Conservation (phyloP, 2,329 filamentous ascomycete species). For the Epichloe elymi region DNA sequence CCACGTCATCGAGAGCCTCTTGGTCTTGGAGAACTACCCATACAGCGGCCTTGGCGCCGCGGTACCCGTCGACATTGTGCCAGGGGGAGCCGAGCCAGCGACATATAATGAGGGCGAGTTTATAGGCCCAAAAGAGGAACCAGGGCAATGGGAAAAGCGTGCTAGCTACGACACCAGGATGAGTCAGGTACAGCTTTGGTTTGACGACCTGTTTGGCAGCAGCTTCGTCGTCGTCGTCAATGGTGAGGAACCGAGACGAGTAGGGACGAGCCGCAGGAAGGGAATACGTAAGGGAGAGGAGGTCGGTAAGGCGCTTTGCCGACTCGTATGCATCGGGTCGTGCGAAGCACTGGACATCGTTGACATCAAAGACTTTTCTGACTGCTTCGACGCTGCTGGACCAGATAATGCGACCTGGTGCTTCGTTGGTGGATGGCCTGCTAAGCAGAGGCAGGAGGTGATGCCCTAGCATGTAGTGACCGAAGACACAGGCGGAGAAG, state of each 20-base stretch:
- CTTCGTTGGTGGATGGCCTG: slow-evolving; percentile 25
- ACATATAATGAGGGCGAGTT: slow-evolving; percentile 52
- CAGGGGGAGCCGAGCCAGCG: slow-evolving; percentile 77
- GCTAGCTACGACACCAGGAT: slow-evolving; percentile 79
- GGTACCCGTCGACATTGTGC: slow-evolving; percentile 68
- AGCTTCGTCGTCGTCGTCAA: slow-evolving; percentile 10
- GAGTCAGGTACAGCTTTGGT: slow-evolving; percentile 62
- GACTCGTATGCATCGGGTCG: slow-evolving; percentile 63
- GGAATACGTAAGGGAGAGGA: slow-evolving; percentile 61
- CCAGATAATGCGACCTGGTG: slow-evolving; percentile 67
- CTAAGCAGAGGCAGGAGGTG: slow-evolving; percentile 63
- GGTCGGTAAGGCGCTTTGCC: slow-evolving; percentile 75
- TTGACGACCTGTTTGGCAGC: slow-evolving; percentile 8
- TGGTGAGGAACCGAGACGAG: slow-evolving; percentile 42
- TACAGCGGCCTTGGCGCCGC: slow-evolving; percentile 60
- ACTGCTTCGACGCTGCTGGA: slow-evolving; percentile 67
- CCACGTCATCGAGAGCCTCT: slow-evolving; percentile 43
- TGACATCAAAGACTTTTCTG: slow-evolving; percentile 37
- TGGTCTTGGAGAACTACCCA: slow-evolving; percentile 64
- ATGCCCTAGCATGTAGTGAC: slow-evolving; percentile 83
- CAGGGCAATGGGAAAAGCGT: slow-evolving; percentile 63
- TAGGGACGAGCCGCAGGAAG: slow-evolving; percentile 49
- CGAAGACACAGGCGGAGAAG: slow-evolving; percentile 88
- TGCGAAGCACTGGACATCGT: slow-evolving; percentile 65
- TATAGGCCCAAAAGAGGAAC: slow-evolving; percentile 58